Evolutionary conservation across 1,139 yeast species (phyloP).

Genomic region (Nematodospora anomalae): DNA sequence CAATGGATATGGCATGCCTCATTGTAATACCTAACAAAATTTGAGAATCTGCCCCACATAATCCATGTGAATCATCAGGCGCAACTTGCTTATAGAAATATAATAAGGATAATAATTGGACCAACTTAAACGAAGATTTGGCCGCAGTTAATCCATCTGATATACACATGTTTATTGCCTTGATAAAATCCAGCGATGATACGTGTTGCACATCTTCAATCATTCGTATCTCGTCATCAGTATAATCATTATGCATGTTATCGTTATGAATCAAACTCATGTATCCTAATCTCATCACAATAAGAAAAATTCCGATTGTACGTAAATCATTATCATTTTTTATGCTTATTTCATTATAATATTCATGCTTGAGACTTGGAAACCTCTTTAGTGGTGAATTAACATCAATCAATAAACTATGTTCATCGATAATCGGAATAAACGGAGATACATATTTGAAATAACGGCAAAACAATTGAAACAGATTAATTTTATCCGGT

Average conservation of each 20-base stretch:
- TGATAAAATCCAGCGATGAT: conserved; percentile 25
- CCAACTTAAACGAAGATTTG: conserved; percentile 35
- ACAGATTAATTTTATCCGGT: conserved; percentile 30
- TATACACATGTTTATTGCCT: conserved; percentile 32
- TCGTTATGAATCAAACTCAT: conserved; percentile 43
- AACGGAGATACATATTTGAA: conserved; percentile 45
- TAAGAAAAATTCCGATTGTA: conserved; percentile 32
- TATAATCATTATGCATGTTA: conserved; percentile 28
- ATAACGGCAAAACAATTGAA: conserved; percentile 34
- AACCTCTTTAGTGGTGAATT: conserved; percentile 28
- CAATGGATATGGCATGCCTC: conserved; percentile 44
- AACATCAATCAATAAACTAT: conserved; percentile 27
- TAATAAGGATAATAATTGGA: conserved; percentile 33
- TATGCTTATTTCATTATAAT: conserved; percentile 25
- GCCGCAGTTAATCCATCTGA: conserved; percentile 29
- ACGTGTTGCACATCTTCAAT: conserved; percentile 29
- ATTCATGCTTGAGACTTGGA: conserved; percentile 23
- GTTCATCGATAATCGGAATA: conserved; percentile 38
- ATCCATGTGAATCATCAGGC: conserved; percentile 47
- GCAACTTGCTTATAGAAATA: conserved; percentile 40
- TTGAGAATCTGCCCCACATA: conserved; percentile 45
- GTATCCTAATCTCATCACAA: conserved; percentile 39
- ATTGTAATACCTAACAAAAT: conserved; percentile 39
- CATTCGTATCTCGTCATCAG: conserved; percentile 29
- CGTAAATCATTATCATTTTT: conserved; percentile 34